Evolutionary conservation across 306 rosid genomes (phyloP).

Genomic region (Fagus crenata): DNA sequence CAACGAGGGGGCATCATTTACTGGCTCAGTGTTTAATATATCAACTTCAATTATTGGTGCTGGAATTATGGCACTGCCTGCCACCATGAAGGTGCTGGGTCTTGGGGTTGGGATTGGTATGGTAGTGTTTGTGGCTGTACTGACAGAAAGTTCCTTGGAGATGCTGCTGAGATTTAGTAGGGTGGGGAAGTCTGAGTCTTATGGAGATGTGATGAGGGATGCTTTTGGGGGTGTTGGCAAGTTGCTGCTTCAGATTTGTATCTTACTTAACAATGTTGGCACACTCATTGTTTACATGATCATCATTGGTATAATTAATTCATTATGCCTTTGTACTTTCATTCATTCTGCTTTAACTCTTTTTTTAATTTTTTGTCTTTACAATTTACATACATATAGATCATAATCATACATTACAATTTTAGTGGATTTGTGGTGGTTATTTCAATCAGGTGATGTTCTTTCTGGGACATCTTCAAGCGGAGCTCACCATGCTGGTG

Average conservation of each 20-base stretch:
- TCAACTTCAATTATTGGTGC: conserved; percentile 73
- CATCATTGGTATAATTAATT: conserved; percentile 46
- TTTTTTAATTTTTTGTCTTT: not conserved
- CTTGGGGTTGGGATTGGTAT: conserved; percentile 42
- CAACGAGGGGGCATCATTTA: conserved; percentile 40
- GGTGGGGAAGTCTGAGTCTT: conserved; percentile 38
- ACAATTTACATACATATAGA: too few relatives aligned
- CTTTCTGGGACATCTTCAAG: conserved; percentile 67
- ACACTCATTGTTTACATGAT: conserved; percentile 66
- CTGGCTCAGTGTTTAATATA: conserved; percentile 59
- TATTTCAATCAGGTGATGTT: conserved; percentile 53
- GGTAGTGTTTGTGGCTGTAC: conserved; percentile 51
- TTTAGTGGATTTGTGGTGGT: conserved; percentile 14
- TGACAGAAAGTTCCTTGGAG: conserved; percentile 51
- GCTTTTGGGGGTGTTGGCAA: conserved; percentile 56
- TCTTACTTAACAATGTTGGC: conserved; percentile 61
- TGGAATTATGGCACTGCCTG: conserved; percentile 75
- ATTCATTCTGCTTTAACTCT: not conserved
- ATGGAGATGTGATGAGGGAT: conserved; percentile 48
- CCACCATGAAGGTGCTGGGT: conserved; percentile 72
- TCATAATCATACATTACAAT: not conserved
- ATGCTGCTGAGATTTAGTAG: conserved; percentile 59
- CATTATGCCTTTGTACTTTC: too few relatives aligned
- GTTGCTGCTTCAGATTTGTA: conserved; percentile 45
- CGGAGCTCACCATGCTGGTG: conserved; percentile 61